These are phyloP conservation scores for Leptoxyphium fumago DNA, from an alignment of 2,329 filamentous ascomycete species.

Conservation along the genomic window DNA sequence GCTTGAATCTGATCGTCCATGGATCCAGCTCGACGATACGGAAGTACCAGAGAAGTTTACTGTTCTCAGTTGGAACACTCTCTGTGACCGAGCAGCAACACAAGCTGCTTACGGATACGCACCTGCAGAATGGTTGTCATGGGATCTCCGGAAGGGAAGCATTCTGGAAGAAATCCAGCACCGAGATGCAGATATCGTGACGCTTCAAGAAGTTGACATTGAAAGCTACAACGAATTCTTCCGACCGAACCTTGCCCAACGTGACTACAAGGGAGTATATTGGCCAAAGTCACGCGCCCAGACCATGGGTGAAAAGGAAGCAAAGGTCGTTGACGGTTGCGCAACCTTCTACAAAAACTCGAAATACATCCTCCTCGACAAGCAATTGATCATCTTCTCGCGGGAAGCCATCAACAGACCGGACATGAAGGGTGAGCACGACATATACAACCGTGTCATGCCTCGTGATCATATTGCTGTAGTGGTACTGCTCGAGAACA, in stretches of 20 bases:
- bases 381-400: constrained; percentile 84
- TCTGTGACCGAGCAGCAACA: constrained; percentile 88
- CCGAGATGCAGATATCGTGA: constrained; percentile 76
- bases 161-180: constrained; percentile 71
- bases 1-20: constrained; percentile 61
- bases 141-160: constrained; percentile 72
- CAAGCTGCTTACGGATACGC: constrained; percentile 79
- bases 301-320: constrained; percentile 83
- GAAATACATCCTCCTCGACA: constrained; percentile 89
- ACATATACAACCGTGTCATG: constrained; percentile 98
- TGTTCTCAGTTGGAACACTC: constrained; percentile 85
- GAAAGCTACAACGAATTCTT: constrained; percentile 89
- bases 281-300: constrained; percentile 81
- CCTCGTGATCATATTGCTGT: constrained; percentile 94
- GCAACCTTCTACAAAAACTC: constrained; percentile 92
- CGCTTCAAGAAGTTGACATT: constrained; percentile 83
- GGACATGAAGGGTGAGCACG: constrained; percentile 93
- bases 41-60: constrained; percentile 52
- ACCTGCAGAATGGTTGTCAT: constrained; percentile 63
- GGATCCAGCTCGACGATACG: constrained; percentile 52
- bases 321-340: constrained; percentile 83
- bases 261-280: constrained; percentile 87
- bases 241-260: constrained; percentile 67
- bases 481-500: constrained; percentile 82
- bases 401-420: constrained; percentile 85